Percentiles rank a stretch among this genome's conserved stretches.
Evolutionary conservation across 345 rosid species (phyloP).

Genomic region (Camelina neglecta): DNA sequence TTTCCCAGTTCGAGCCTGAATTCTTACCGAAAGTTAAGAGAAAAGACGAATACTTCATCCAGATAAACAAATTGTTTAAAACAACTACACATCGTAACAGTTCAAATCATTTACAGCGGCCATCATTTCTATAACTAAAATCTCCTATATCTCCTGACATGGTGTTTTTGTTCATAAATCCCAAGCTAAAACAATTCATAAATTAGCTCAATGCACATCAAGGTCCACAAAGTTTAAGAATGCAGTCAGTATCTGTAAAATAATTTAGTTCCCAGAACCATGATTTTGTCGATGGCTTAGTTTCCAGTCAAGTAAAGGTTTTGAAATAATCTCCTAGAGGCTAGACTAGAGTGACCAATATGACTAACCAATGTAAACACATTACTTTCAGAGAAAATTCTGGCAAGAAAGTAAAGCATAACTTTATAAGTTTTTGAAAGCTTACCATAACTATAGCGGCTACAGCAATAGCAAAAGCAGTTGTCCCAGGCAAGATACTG

Average conservation of each 20-base stretch:
- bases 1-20: conserved; percentile 81
- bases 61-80: neutral
- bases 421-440: conserved; percentile 15
- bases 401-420: conserved; percentile 14
- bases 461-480: conserved; percentile 63
- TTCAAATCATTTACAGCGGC: conserved; percentile 6
- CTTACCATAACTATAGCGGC: conserved; percentile 80
- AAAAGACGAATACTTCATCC: neutral
- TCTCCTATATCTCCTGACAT: conserved; percentile 2
- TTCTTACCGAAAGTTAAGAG: conserved; percentile 45
- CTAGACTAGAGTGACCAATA: conserved; percentile 1
- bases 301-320: conserved; percentile 1
- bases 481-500: conserved; percentile 68
- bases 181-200: neutral
- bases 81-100: conserved; percentile 3
- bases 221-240: conserved; percentile 14
- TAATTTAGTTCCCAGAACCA: neutral
- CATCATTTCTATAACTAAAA: conserved; percentile 4
- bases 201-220: neutral
- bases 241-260: neutral
- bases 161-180: neutral
- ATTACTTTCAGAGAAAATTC: neutral
- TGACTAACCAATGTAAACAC: neutral
- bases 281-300: neutral
- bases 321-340: neutral